A percentile compares a stretch with the other conserved stretches of the same genome.
Evolutionary conservation across 1,284 basidiomycete genomes (phyloP).

Genomic region (Athelia sp.): DNA sequence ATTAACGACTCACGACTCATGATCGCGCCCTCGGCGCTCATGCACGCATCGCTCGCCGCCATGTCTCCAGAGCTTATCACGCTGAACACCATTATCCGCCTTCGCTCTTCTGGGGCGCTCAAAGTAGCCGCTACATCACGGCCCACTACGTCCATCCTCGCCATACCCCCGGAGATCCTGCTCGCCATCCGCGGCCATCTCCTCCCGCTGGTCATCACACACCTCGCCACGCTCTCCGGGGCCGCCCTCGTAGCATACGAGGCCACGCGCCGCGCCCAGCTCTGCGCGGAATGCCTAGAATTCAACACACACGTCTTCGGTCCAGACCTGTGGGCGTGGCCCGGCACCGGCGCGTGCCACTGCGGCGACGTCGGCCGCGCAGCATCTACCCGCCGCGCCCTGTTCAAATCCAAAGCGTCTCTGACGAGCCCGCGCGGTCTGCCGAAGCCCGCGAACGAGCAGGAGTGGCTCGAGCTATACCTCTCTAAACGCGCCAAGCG

Average conservation of each 20-base stretch:
- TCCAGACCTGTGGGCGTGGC: slow-evolving; percentile 41
- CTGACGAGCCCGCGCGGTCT: too few relatives aligned
- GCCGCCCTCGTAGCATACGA: slow-evolving; percentile 36
- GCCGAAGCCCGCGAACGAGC: neutral
- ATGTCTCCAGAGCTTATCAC: slow-evolving; percentile 37
- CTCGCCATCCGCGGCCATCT: slow-evolving; percentile 37
- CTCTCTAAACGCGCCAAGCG: slow-evolving; percentile 24
- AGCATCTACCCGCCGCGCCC: slow-evolving; percentile 10
- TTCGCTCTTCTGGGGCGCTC: slow-evolving; percentile 16
- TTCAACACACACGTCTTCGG: slow-evolving; percentile 46
- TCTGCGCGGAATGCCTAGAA: slow-evolving; percentile 40
- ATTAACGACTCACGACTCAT: neutral
- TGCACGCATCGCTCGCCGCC: slow-evolving; percentile 45
- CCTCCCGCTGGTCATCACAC: slow-evolving; percentile 27
- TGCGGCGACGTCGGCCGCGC: slow-evolving; percentile 17
- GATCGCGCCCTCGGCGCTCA: neutral
- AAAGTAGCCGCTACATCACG: slow-evolving; percentile 6
- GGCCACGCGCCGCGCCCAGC: slow-evolving; percentile 30
- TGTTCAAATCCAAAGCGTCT: slow-evolving; percentile 1
- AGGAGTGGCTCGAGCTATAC: slow-evolving; percentile 32
- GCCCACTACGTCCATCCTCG: slow-evolving; percentile 15
- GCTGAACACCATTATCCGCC: slow-evolving; percentile 30
- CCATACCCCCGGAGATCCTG: slow-evolving; percentile 45
- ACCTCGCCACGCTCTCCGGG: slow-evolving; percentile 29
- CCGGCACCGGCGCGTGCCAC: slow-evolving; percentile 36